Conservation (phyloP, 768 basidiomycete species). For the Filobasidium wieringae region DNA sequence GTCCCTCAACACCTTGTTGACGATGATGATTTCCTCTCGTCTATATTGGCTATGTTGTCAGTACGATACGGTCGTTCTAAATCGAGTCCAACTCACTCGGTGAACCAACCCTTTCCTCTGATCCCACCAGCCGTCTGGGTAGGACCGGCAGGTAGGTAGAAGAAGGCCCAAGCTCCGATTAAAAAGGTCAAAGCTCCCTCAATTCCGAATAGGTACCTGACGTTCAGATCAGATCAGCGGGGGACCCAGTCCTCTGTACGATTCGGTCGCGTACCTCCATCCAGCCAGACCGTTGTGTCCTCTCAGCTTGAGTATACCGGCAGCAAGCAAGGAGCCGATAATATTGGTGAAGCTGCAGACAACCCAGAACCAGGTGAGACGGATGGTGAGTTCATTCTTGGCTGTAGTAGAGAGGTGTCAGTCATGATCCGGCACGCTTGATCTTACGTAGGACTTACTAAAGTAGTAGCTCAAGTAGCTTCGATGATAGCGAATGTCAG, state of each 20-base stretch:
- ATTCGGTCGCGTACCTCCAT: background rate
- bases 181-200: conserved; percentile 45
- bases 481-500: conserved; percentile 20
- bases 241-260: background rate
- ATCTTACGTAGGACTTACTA: conserved; percentile 9
- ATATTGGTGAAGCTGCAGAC: conserved; percentile 18
- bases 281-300: conserved; percentile 1
- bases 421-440: background rate
- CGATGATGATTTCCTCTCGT: conserved; percentile 55
- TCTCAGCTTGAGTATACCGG: conserved; percentile 5
- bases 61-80: too few relatives aligned
- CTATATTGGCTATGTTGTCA: too few relatives aligned
- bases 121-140: conserved; percentile 55
- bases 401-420: background rate
- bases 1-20: conserved; percentile 54
- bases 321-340: conserved; percentile 14
- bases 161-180: conserved; percentile 48
- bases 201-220: conserved; percentile 17
- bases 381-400: conserved; percentile 21
- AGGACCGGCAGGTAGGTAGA: conserved; percentile 53
- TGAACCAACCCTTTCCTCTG: conserved; percentile 55
- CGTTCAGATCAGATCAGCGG: conserved; percentile 1
- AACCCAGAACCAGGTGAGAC: conserved; percentile 28
- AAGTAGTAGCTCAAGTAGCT: conserved; percentile 27
- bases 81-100: conserved; percentile 41